phyloP scores from a whole-genome alignment of 768 basidiomycete species.

The Mycena crocata region DNA sequence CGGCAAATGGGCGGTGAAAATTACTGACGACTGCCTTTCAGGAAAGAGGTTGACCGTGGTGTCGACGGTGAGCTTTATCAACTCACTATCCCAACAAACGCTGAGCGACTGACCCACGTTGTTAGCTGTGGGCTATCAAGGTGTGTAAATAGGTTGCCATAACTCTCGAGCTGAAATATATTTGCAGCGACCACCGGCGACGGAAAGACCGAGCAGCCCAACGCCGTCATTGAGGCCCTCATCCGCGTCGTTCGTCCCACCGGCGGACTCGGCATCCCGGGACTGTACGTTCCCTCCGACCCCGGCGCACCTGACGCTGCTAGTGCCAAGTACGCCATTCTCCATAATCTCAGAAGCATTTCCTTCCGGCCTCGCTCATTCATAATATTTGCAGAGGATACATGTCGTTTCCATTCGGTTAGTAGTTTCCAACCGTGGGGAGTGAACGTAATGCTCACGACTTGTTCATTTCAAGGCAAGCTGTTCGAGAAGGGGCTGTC shows the following conservation, averaged over 20 bases:
- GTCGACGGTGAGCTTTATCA: slow-evolving; percentile 54
- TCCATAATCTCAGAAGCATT: background rate
- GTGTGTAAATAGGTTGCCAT: background rate
- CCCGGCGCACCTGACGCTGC: slow-evolving; percentile 67
- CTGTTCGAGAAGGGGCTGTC: slow-evolving; percentile 68
- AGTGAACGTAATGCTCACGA: too few species aligned
- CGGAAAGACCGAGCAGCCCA: slow-evolving; percentile 68
- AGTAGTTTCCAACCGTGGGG: slow-evolving; percentile 1
- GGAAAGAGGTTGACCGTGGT: slow-evolving; percentile 62
- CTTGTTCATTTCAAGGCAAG: slow-evolving; percentile 39
- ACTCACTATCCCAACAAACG: background rate
- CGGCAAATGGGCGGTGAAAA: too few species aligned
- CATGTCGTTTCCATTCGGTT: slow-evolving; percentile 64
- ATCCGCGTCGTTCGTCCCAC: slow-evolving; percentile 65
- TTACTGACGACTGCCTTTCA: too few species aligned
- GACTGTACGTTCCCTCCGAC: slow-evolving; percentile 67
- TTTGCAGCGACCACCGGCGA: slow-evolving; percentile 56
- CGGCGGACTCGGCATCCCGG: slow-evolving; percentile 69
- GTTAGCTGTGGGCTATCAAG: slow-evolving; percentile 64
- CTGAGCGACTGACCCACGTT: slow-evolving; percentile 15
- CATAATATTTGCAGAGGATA: slow-evolving; percentile 50
- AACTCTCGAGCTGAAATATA: too few species aligned
- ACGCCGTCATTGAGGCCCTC: slow-evolving; percentile 61
- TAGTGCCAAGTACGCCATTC: slow-evolving; percentile 59
- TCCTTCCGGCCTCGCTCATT: background rate